Percentiles rank a stretch among this genome's conserved stretches.
Evolutionary conservation across 2,329 filamentous ascomycete genomes (phyloP).

Genomic region (Alternaria brassicicola): DNA sequence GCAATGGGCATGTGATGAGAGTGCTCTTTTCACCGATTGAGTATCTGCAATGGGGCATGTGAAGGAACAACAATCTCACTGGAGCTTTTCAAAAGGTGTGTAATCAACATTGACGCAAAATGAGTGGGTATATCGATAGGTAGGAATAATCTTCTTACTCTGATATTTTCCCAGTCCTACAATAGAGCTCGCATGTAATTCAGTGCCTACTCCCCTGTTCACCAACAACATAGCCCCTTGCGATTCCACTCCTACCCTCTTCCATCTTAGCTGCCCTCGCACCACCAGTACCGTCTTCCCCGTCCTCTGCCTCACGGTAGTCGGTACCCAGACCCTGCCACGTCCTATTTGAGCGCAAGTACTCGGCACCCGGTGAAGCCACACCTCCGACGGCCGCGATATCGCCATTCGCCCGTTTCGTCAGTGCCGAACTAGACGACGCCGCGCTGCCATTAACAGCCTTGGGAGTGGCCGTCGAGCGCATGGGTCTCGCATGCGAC

Average conservation of each 20-base stretch:
- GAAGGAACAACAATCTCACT: background rate
- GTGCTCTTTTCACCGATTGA: background rate
- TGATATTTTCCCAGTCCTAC: no score
- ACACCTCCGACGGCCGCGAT: slow-evolving; percentile 82
- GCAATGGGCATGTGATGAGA: slow-evolving; percentile 24
- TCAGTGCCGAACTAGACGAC: slow-evolving; percentile 58
- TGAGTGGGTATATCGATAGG: background rate
- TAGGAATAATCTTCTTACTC: background rate
- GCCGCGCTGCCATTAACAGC: slow-evolving; percentile 9
- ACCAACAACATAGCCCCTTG: slow-evolving; percentile 83
- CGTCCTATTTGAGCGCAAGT: slow-evolving; percentile 77
- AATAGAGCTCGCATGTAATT: no score
- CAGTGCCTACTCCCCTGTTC: slow-evolving; percentile 49
- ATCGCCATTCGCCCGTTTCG: slow-evolving; percentile 70
- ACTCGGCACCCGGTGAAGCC: slow-evolving; percentile 91
- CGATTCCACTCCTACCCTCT: slow-evolving; percentile 85
- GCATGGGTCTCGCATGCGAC: slow-evolving; percentile 76
- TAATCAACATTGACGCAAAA: no score
- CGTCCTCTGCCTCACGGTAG: slow-evolving; percentile 69
- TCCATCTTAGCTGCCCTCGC: slow-evolving; percentile 71
- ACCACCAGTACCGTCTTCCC: slow-evolving; percentile 58
- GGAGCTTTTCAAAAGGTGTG: background rate
- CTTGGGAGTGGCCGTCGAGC: slow-evolving; percentile 25
- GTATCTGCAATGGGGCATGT: background rate
- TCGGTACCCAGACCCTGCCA: slow-evolving; percentile 94